These are phyloP conservation scores for Babesia gibsoni DNA, from an alignment of 169 alveolate genomes.

Conservation along the genomic window DNA sequence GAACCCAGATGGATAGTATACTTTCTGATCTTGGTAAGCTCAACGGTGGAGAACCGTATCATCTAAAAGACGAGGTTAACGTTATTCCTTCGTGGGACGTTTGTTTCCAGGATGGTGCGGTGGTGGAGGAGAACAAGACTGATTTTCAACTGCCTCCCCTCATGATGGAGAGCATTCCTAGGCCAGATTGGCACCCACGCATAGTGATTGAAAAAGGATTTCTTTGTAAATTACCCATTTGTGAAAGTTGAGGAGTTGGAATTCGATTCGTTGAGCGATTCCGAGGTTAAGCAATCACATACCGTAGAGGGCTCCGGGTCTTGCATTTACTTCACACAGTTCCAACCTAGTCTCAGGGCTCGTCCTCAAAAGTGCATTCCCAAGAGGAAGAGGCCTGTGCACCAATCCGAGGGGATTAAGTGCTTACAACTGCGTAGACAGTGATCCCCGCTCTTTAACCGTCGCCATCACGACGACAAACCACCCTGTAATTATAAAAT, in stretches of 20 bases:
- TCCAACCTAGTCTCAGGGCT: background rate
- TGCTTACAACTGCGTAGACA: background rate
- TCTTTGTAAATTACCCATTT: background rate
- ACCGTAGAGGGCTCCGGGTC: constrained; percentile 6
- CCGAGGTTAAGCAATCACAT: constrained; percentile 20
- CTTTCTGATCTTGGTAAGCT: background rate
- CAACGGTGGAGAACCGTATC: background rate
- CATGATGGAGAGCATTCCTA: background rate
- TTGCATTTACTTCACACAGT: constrained; percentile 4
- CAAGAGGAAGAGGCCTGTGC: constrained; percentile 12
- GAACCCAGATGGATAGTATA: constrained; percentile 19
- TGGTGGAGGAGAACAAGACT: background rate
- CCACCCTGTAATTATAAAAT: too few relatives aligned
- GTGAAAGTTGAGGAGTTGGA: background rate
- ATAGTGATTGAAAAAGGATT: background rate
- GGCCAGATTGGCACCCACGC: background rate
- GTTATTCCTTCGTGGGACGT: constrained; percentile 55
- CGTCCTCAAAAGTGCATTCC: background rate
- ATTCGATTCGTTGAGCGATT: background rate
- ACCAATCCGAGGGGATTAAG: background rate
- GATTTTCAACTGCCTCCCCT: background rate
- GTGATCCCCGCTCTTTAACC: too few relatives aligned
- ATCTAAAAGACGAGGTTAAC: background rate
- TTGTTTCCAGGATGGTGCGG: constrained; percentile 17
- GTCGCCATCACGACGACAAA: too few relatives aligned